Conservation (phyloP, 129 eudicot genomes). For the Flaveria sonorensis region DNA sequence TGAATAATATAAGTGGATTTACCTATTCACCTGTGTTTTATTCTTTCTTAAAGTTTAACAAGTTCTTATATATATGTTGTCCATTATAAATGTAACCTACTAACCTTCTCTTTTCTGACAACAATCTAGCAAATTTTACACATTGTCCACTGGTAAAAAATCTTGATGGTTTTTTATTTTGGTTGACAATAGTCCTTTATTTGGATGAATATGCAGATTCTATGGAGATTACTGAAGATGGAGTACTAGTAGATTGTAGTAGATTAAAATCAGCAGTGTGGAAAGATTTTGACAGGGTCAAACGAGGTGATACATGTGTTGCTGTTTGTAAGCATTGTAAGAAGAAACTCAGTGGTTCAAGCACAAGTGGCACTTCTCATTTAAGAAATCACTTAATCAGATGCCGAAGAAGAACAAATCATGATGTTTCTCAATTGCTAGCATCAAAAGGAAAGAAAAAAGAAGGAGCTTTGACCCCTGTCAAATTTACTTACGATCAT, state of each 20-base stretch:
- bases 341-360: constrained; percentile 89
- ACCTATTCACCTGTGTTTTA: background rate
- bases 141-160: background rate
- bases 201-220: constrained; percentile 28
- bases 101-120: background rate
- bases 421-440: constrained; percentile 64
- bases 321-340: constrained; percentile 93
- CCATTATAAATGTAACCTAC: background rate
- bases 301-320: constrained; percentile 65
- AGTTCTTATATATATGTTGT: background rate
- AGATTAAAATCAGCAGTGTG: constrained; percentile 90
- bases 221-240: constrained; percentile 73
- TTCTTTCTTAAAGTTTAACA: background rate
- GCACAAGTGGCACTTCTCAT: constrained; percentile 96
- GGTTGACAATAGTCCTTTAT: constrained; percentile 11
- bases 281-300: constrained; percentile 93
- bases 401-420: constrained; percentile 76
- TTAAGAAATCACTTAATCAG: constrained; percentile 88
- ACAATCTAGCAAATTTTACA: background rate
- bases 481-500: constrained; percentile 52
- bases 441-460: constrained; percentile 74
- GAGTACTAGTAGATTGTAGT: constrained; percentile 70
- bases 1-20: background rate
- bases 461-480: constrained; percentile 50
- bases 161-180: background rate